phyloP scores from a whole-genome alignment of 2,329 filamentous ascomycete species.

The Curvularia verruculosa region DNA sequence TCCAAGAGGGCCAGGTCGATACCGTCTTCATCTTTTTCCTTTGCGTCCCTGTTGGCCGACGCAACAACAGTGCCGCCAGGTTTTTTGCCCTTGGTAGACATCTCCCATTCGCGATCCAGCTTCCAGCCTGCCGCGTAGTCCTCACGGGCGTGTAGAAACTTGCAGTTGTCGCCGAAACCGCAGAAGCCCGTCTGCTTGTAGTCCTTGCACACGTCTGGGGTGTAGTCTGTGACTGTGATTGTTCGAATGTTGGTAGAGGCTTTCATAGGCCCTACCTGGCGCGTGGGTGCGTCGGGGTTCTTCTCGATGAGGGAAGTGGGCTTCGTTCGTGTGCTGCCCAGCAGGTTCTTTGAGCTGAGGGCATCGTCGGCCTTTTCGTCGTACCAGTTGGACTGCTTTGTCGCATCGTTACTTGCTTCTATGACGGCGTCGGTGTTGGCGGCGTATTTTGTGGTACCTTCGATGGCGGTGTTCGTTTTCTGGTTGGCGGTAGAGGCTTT shows the following conservation, averaged over 20 bases:
- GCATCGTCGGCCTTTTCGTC: slow-evolving; percentile 69
- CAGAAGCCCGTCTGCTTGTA: slow-evolving; percentile 74
- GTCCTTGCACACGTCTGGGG: slow-evolving; percentile 94
- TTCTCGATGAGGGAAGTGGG: slow-evolving; percentile 70
- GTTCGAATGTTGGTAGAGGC: slow-evolving; percentile 88
- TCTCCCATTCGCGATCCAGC: slow-evolving; percentile 92
- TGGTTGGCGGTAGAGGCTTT: slow-evolving; percentile 67
- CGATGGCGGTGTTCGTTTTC: slow-evolving; percentile 48
- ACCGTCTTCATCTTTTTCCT: slow-evolving; percentile 54
- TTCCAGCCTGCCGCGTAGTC: slow-evolving; percentile 94
- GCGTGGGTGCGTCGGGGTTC: slow-evolving; percentile 74
- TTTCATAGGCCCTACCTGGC: slow-evolving; percentile 83
- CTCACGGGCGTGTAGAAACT: slow-evolving; percentile 76
- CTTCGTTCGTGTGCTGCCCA: slow-evolving; percentile 61
- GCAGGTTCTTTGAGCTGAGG: slow-evolving; percentile 60
- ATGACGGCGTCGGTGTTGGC: slow-evolving; percentile 69
- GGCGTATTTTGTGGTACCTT: slow-evolving; percentile 60
- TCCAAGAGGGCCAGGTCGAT: slow-evolving; percentile 76
- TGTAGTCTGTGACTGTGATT: slow-evolving; percentile 87
- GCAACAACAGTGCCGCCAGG: slow-evolving; percentile 60
- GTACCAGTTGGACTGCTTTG: slow-evolving; percentile 87
- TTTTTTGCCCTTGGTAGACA: slow-evolving; percentile 69
- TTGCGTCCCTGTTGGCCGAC: slow-evolving; percentile 59
- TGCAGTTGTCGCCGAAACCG: slow-evolving; percentile 80
- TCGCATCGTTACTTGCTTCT: slow-evolving; percentile 79